phyloP scores from a whole-genome alignment of 2,329 filamentous ascomycete species.

The Biscogniauxia marginata region DNA sequence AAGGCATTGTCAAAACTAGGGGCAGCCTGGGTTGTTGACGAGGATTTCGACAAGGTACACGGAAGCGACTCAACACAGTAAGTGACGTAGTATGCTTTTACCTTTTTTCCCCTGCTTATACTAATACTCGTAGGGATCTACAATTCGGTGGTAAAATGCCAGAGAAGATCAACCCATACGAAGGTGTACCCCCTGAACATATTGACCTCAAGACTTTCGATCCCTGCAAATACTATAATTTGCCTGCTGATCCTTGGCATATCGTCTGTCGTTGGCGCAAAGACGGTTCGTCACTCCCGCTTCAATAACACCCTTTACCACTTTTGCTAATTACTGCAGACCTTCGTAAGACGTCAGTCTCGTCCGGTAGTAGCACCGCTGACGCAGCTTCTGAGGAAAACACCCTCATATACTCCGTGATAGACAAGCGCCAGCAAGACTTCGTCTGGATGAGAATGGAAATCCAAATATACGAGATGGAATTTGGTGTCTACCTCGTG shows the following conservation, averaged over 20 bases:
- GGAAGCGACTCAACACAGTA: constrained; percentile 43
- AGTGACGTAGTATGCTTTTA: constrained; percentile 12
- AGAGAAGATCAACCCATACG: constrained; percentile 27
- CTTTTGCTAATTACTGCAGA: constrained; percentile 42
- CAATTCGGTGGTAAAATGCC: constrained; percentile 7
- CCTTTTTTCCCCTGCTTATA: not conserved
- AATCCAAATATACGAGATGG: constrained; percentile 94
- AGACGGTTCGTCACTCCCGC: constrained; percentile 63
- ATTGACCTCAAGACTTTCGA: constrained; percentile 43
- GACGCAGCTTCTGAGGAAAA: constrained; percentile 42
- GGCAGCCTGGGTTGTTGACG: constrained; percentile 78
- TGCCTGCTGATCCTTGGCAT: constrained; percentile 94
- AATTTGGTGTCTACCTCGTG: constrained; percentile 88
- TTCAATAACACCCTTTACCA: constrained; percentile 40
- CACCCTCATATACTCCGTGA: constrained; percentile 40
- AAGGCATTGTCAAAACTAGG: constrained; percentile 85
- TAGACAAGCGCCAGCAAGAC: constrained; percentile 52
- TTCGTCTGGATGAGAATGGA: constrained; percentile 92
- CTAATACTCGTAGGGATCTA: constrained; percentile 17
- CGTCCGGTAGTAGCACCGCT: constrained; percentile 27
- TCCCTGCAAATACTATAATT: constrained; percentile 65
- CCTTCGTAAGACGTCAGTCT: constrained; percentile 36
- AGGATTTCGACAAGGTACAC: constrained; percentile 53
- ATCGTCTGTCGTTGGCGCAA: constrained; percentile 89
- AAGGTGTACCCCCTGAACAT: constrained; percentile 27